Conservation (phyloP, 1,139 yeast genomes). For the Wickerhamiella infanticola region DNA sequence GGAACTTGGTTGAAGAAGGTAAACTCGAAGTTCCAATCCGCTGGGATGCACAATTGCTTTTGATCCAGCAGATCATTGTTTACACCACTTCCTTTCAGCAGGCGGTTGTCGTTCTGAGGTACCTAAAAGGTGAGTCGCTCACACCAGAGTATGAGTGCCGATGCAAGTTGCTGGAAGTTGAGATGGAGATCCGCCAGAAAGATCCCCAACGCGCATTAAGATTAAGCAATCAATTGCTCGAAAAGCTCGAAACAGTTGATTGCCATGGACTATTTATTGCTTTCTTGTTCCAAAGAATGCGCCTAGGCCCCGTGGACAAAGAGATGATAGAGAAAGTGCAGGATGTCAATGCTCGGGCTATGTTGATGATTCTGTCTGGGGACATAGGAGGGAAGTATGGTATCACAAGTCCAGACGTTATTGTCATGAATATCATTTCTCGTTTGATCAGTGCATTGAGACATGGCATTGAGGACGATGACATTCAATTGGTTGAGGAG, state of each 20-base stretch:
- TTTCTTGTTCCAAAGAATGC: not conserved
- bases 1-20: not conserved
- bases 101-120: not conserved
- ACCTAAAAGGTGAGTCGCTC: not conserved
- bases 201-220: not conserved
- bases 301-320: not conserved
- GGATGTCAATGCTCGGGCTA: not conserved
- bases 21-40: not conserved
- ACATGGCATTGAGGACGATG: not conserved
- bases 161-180: not conserved
- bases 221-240: not conserved
- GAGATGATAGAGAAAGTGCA: not conserved
- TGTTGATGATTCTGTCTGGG: not conserved
- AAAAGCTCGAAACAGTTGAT: not conserved
- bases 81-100: not conserved
- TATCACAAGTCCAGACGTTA: not conserved
- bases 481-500: not conserved
- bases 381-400: not conserved
- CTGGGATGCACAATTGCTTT: not conserved
- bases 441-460: not conserved
- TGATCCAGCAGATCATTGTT: not conserved
- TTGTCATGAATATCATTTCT: no score
- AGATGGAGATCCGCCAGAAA: not conserved
- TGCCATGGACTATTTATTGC: not conserved
- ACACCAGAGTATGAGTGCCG: not conserved